Conservation (phyloP, 352 stramenopile genomes). For the Phytophthora colocasiae region DNA sequence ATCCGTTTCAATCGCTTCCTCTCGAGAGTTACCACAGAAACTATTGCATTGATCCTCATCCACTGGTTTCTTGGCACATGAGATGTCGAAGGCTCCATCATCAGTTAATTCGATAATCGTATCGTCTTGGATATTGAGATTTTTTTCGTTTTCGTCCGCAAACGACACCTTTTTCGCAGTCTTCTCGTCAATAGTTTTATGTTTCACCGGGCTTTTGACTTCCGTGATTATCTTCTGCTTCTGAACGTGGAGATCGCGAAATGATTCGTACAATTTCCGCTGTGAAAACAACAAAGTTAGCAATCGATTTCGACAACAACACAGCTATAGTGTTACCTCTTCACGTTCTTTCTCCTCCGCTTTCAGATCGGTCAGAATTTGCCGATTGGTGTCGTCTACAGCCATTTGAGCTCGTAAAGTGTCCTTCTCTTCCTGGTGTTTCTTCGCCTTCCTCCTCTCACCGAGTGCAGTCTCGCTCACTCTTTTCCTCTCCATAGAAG, state of each 20-base stretch:
- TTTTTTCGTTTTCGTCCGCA: conserved; percentile 17
- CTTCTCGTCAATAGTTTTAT: conserved; percentile 7
- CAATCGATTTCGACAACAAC: too few species aligned
- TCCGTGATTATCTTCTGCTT: conserved; percentile 13
- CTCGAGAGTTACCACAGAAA: conserved; percentile 1
- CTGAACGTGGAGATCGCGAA: conserved; percentile 50
- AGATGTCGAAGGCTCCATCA: conserved; percentile 65
- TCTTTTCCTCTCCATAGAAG: conserved; percentile 72
- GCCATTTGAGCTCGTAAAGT: conserved; percentile 84
- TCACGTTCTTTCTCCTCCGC: conserved; percentile 79
- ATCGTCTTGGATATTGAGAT: conserved; percentile 12
- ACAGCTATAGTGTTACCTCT: conserved; percentile 47
- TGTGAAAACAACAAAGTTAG: conserved; percentile 17
- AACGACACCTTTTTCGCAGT: conserved; percentile 54
- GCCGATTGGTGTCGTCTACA: conserved; percentile 77
- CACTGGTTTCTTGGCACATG: conserved; percentile 2
- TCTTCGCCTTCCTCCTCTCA: conserved; percentile 60
- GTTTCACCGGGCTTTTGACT: too few species aligned
- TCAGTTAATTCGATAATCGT: conserved; percentile 59
- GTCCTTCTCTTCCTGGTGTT: conserved; percentile 74
- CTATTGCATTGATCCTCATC: not conserved
- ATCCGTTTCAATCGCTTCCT: conserved; percentile 20
- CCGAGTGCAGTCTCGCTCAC: conserved; percentile 46
- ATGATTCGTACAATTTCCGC: conserved; percentile 80
- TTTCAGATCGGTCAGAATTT: conserved; percentile 78